Evolutionary conservation across 768 basidiomycete species (phyloP).

Genomic region (Hebeloma cylindrosporum): DNA sequence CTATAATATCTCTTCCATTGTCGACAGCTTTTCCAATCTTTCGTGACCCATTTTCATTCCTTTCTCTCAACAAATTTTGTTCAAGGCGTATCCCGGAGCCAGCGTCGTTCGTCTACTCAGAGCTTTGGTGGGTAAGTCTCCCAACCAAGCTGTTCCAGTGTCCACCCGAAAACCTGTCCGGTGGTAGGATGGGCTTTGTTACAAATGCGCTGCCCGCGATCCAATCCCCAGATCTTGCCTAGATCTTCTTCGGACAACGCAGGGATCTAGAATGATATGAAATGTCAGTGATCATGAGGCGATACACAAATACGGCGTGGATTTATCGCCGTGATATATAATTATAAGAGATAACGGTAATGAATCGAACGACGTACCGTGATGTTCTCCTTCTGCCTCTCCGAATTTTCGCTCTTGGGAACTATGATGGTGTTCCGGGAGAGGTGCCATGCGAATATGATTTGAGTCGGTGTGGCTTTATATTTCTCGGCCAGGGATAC

Average conservation of each 20-base stretch:
- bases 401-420: conserved; percentile 47
- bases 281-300: too few species aligned
- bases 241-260: conserved; percentile 38
- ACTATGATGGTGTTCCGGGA: conserved; percentile 43
- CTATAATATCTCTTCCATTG: too few species aligned
- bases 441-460: conserved; percentile 54
- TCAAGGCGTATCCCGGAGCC: too few species aligned
- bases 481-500: conserved; percentile 47
- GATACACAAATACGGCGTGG: too few species aligned
- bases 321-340: too few species aligned
- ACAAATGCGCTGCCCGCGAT: conserved; percentile 42
- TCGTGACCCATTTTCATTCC: too few species aligned
- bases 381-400: conserved; percentile 51
- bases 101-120: too few species aligned
- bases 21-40: too few species aligned
- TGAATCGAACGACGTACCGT: too few species aligned
- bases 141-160: conserved; percentile 41
- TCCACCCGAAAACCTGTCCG: conserved; percentile 40
- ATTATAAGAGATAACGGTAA: too few species aligned
- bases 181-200: conserved; percentile 34
- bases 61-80: too few species aligned
- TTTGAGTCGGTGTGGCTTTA: conserved; percentile 43
- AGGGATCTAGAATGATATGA: too few species aligned
- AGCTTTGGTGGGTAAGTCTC: conserved; percentile 16
- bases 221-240: conserved; percentile 41